Base-by-base conservation (phyloP, 352 stramenopile species). In the Phytophthora pseudosyringae region DNA sequence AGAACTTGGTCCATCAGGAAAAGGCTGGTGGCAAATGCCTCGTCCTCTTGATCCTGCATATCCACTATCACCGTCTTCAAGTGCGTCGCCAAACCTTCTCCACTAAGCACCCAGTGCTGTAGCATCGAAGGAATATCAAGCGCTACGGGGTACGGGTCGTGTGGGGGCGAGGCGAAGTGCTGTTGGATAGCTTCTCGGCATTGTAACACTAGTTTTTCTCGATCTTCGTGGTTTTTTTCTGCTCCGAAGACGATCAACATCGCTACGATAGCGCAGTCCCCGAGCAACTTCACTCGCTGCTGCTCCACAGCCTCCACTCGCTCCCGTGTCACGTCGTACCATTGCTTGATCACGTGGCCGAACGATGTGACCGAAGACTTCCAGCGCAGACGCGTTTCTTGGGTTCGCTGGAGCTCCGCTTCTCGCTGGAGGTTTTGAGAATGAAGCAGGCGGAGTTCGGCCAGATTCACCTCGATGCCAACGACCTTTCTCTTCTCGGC, bases 401-500 rank as follows among this genome's bases (percentile, higher is more conserved):
- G 78, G 3, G 48, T 74, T 45, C 74, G 73, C 46, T 89, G 77
- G n/a, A 88, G 40, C 6, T 88, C 76, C n/a, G 78, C 47, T 56
- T 86, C 71, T 1, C 67, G 55, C 16, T 80, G 71, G 12, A 78
- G 13, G 21, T 79, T 80, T 4, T 57, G 50, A 15, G 64, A 35
- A 35, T 89, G 63, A 3, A 71, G 48, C 10, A 69, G 36, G 0
- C 80, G 71, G 25, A 88, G 54, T 9, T 85, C 81, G 38, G 86
- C 78, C 11, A 90, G 59, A 39, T 67, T 40, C 0, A 88, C 47
- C 58, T 89, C 73, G 28, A 90, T 66, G 11, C 81, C 65, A 10
- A 88, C 46, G 0, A 90, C 67, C 35, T 88, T 89, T 13, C 70
- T 67, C 29, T 80, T 76, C 52, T 90, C 78, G 0, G 49, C 39